Evolutionary conservation across 768 basidiomycete species (phyloP), one percentile per base, ranked within the genome.

Genomic region (Xanthoconium purpureum): DNA sequence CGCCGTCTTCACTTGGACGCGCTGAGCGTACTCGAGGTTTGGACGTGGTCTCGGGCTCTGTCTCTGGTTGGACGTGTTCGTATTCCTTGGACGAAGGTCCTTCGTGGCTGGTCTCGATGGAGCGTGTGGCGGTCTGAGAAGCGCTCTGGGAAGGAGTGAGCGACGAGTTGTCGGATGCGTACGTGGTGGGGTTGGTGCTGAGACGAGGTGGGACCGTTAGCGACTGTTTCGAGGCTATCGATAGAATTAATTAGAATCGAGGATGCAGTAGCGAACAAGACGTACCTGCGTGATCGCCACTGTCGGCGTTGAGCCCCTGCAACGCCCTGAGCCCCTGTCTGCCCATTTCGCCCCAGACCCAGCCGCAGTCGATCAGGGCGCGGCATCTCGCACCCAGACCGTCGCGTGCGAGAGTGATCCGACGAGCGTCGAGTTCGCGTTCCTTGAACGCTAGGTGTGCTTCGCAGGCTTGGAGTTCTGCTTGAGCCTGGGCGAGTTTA

Each of bases 401-500:
- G 42, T 84, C 80, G 7, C 78, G 74, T 13, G 89, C 77, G 9
- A 85, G 76, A n/a, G 73, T 73, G n/a, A 74, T 68, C 1, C 89
- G 77, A 47, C 78, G 73, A 0, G 65, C 63, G 6, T 80, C 80
- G 8, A 91, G 77, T 55, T 85, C 85, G 18, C 73, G 78, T 66
- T 94, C 89, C 67, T 89, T 89, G 29, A 73, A 56, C 0, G 85
- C 85, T 3, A 94, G 77, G 52, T 87, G 87, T 0, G 80, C 75
- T 66, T 94, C 91, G 68, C 91, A 94, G 10, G 89, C 91, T 63
- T 91, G 90, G 18, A 93, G 75, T 59, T 92, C 88, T 0, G 85
- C 75, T 60, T 92, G 91, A 0, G 90, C 89, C 3, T 81, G 73
- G 0, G 75, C 74, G 9, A 90, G 77, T 64, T 89, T 90, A 17